phyloP scores from a whole-genome alignment of 169 alveolate species.

The Eimeria tenella region DNA sequence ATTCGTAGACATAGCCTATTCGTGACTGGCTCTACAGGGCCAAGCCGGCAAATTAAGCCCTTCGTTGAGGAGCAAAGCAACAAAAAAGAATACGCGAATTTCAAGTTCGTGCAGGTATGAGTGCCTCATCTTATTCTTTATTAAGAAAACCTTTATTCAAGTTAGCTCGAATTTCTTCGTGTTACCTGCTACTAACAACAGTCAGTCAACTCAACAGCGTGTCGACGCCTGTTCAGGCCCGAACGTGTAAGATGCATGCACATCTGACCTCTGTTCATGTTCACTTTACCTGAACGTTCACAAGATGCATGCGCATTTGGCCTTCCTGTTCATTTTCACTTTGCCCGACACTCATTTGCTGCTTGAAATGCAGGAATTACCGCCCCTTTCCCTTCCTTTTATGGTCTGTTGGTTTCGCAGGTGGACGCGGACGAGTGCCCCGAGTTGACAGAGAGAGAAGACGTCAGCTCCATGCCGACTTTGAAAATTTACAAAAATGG shows the following conservation, averaged over 20 bases:
- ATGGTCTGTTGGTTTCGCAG: background rate
- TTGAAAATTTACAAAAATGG: background rate
- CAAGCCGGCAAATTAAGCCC: conserved; percentile 60
- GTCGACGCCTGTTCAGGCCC: no score
- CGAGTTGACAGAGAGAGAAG: conserved; percentile 16
- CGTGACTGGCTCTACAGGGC: conserved; percentile 33
- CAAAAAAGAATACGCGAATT: conserved; percentile 47
- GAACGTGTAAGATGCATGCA: no score
- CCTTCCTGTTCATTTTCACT: background rate
- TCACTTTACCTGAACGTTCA: background rate
- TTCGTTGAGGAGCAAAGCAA: conserved; percentile 19
- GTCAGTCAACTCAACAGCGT: no score
- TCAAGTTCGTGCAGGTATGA: background rate
- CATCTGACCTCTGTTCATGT: background rate
- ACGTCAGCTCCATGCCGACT: conserved; percentile 13
- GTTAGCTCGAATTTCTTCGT: no score
- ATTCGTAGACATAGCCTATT: background rate
- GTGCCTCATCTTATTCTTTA: background rate
- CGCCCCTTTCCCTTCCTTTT: background rate
- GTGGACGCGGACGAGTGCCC: conserved; percentile 30
- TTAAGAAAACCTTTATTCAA: no score
- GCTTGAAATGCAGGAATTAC: no score
- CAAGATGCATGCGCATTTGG: background rate
- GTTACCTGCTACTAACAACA: background rate
- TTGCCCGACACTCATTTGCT: background rate